Percentiles rank a stretch among this genome's conserved stretches.
Conservation (phyloP, 352 stramenopile species). For the Globisporangium uncinulatum region DNA sequence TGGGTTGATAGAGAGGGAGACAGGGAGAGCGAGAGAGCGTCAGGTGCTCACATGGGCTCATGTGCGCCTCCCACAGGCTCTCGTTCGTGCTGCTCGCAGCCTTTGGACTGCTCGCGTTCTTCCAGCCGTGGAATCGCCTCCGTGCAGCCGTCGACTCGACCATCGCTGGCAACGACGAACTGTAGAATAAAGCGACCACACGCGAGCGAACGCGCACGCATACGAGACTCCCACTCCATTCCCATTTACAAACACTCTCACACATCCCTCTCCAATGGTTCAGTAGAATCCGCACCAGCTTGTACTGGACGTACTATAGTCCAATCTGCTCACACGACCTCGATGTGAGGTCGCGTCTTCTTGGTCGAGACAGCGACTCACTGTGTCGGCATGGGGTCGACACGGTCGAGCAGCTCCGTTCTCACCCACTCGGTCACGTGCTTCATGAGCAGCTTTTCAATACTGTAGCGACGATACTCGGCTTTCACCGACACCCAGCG, state of each 20-base stretch:
- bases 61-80: conserved; percentile 12
- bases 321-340: too few relatives aligned
- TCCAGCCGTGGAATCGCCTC: conserved; percentile 56
- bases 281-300: too few relatives aligned
- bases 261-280: too few relatives aligned
- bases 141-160: background rate
- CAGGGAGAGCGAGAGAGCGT: background rate
- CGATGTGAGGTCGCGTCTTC: too few relatives aligned
- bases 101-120: conserved; percentile 67
- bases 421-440: conserved; percentile 8
- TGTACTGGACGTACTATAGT: too few relatives aligned
- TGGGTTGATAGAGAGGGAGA: background rate
- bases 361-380: too few relatives aligned
- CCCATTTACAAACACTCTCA: background rate
- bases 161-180: conserved; percentile 29
- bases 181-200: conserved; percentile 13
- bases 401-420: too few relatives aligned
- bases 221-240: conserved; percentile 15
- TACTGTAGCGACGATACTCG: conserved; percentile 7
- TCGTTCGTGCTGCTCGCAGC: conserved; percentile 40
- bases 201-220: background rate
- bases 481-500: conserved; percentile 6
- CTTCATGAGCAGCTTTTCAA: conserved; percentile 6
- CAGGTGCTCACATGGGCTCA: background rate
- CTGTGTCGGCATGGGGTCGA: too few relatives aligned